Evolutionary conservation across 768 basidiomycete genomes (phyloP).

Genomic region (Lyophyllum decastes): DNA sequence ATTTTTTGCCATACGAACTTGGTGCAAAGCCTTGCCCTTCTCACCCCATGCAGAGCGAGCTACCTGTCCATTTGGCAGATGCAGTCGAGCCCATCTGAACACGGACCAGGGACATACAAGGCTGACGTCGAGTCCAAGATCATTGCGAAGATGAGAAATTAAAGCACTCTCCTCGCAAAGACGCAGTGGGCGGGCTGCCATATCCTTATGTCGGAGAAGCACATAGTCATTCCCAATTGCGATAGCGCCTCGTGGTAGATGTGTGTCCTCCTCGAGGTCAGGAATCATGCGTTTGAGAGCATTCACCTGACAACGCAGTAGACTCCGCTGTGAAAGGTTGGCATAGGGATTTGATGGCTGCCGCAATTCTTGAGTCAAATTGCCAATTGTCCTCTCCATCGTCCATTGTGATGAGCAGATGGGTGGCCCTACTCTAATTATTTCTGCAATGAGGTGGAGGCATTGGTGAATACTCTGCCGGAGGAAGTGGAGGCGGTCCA

Average conservation of each 20-base stretch:
- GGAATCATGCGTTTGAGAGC: constrained; percentile 3
- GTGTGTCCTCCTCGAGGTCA: neutral
- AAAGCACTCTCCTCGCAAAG: neutral
- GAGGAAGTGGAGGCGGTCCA: constrained; percentile 31
- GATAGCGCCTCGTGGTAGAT: constrained; percentile 1
- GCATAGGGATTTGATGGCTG: constrained; percentile 28
- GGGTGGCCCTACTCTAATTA: constrained; percentile 25
- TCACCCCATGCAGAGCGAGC: constrained; percentile 35
- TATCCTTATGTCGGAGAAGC: neutral
- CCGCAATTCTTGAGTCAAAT: constrained; percentile 31
- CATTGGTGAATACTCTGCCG: constrained; percentile 32
- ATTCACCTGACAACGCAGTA: constrained; percentile 21
- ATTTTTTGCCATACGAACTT: constrained; percentile 20
- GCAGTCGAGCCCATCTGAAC: constrained; percentile 33
- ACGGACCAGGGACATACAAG: too few species aligned
- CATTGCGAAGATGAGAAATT: neutral
- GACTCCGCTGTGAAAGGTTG: constrained; percentile 22
- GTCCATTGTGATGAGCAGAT: constrained; percentile 25
- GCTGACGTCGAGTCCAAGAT: too few species aligned
- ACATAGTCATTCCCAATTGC: constrained; percentile 5
- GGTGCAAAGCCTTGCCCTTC: constrained; percentile 3
- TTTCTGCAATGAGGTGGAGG: constrained; percentile 25
- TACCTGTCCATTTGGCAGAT: constrained; percentile 38
- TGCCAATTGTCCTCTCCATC: constrained; percentile 32
- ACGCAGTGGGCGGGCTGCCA: neutral